These are phyloP conservation scores for Lachnellula cervina DNA, from an alignment of 2,329 filamentous ascomycete genomes.

Conservation along the genomic window DNA sequence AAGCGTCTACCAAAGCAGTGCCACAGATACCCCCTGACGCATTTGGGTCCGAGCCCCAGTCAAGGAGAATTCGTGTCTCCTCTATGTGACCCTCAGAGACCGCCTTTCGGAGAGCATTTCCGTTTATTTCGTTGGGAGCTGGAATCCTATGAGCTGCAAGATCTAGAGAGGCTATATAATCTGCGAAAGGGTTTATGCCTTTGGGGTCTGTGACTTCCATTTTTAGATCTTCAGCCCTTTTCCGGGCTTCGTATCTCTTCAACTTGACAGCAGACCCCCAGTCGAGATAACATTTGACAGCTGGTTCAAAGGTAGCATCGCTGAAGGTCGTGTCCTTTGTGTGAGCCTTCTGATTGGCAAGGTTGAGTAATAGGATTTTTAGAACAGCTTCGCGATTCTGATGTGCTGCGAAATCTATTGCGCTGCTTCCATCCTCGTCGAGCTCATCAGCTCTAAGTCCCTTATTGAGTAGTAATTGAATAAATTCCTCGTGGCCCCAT, in stretches of 20 bases:
- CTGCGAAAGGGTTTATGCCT: too few relatives aligned
- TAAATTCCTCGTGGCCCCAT: not conserved
- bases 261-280: too few relatives aligned
- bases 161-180: too few relatives aligned
- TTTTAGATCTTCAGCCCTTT: too few relatives aligned
- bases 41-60: not conserved
- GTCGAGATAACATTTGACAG: too few relatives aligned
- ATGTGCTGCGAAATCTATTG: not conserved
- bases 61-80: not conserved
- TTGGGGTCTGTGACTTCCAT: too few relatives aligned
- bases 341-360: too few relatives aligned
- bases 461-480: not conserved
- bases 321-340: too few relatives aligned
- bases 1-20: not conserved
- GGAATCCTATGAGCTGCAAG: too few relatives aligned
- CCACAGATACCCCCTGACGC: not conserved
- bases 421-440: not conserved
- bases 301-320: too few relatives aligned
- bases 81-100: not conserved
- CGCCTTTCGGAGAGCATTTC: not conserved
- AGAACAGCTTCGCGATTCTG: not conserved
- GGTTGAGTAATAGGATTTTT: not conserved
- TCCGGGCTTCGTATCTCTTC: too few relatives aligned
- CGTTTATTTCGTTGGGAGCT: too few relatives aligned
- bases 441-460: not conserved